phyloP scores from a whole-genome alignment of 768 basidiomycete genomes.

The Rhizopogon salebrosus region DNA sequence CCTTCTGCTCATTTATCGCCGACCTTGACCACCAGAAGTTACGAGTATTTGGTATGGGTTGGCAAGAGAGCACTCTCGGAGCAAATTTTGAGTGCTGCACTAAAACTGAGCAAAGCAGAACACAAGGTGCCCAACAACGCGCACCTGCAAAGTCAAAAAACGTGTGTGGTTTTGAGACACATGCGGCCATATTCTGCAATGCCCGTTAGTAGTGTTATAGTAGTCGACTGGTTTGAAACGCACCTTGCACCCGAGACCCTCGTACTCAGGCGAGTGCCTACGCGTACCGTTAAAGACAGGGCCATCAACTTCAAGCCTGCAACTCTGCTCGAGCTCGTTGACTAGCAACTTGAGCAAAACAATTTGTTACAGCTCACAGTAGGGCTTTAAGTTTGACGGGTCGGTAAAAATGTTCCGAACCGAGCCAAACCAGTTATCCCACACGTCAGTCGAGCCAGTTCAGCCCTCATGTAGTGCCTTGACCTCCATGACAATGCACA shows the following conservation, averaged over 20 bases:
- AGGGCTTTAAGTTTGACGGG: too few relatives aligned
- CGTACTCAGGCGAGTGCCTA: slow-evolving; percentile 18
- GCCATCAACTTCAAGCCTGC: slow-evolving; percentile 5
- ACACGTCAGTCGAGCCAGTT: slow-evolving; percentile 9
- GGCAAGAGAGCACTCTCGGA: slow-evolving; percentile 6
- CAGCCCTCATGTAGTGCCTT: slow-evolving; percentile 7
- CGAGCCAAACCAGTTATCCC: slow-evolving; percentile 5
- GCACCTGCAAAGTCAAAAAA: slow-evolving; percentile 14
- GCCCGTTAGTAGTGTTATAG: slow-evolving; percentile 5
- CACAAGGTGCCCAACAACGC: slow-evolving; percentile 2
- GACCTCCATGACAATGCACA: slow-evolving; percentile 11
- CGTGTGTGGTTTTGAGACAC: slow-evolving; percentile 8
- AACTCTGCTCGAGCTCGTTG: background rate
- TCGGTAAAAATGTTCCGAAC: slow-evolving; percentile 9
- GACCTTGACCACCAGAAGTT: slow-evolving; percentile 30
- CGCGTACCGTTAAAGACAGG: slow-evolving; percentile 16
- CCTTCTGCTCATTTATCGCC: background rate
- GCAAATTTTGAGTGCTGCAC: slow-evolving; percentile 6
- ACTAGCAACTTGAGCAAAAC: background rate
- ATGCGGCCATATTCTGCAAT: slow-evolving; percentile 13
- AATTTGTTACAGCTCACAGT: background rate
- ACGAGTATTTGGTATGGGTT: slow-evolving; percentile 13
- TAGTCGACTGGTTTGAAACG: background rate
- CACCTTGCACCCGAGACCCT: slow-evolving; percentile 20
- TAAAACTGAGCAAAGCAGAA: background rate